phyloP scores from a whole-genome alignment of 2,329 filamentous ascomycete genomes.

The Cladorrhinum sp. region DNA sequence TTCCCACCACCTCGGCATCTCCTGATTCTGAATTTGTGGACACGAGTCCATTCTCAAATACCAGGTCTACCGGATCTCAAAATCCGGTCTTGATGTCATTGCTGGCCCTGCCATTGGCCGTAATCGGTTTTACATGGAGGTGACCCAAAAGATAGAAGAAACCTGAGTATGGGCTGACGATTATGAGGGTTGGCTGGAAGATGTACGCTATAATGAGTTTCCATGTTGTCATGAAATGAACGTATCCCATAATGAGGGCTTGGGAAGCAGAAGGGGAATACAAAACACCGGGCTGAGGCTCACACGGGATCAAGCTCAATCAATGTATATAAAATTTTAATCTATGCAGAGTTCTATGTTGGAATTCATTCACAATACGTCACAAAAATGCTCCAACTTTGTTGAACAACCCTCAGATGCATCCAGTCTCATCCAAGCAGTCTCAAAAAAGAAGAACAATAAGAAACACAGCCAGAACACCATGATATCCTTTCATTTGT shows the following conservation, averaged over 20 bases:
- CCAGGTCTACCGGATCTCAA: not conserved
- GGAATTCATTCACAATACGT: not conserved
- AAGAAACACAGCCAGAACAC: slow-evolving; percentile 8
- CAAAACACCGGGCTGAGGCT: no score
- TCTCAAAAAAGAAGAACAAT: slow-evolving; percentile 36
- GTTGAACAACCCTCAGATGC: not conserved
- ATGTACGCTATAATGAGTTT: not conserved
- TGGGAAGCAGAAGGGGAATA: not conserved
- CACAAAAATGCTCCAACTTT: not conserved
- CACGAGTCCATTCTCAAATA: slow-evolving; percentile 1
- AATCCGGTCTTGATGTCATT: not conserved
- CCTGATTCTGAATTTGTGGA: not conserved
- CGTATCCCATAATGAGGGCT: not conserved
- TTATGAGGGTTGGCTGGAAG: not conserved
- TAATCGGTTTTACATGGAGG: not conserved
- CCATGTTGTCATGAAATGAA: not conserved
- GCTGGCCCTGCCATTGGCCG: not conserved
- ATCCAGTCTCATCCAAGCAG: slow-evolving; percentile 32
- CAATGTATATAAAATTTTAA: not conserved
- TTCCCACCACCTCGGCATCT: not conserved
- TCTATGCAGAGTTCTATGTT: not conserved
- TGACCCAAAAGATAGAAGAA: not conserved
- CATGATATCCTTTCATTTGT: not conserved
- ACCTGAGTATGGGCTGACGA: no score
- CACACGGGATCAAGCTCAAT: no score